Evolutionary conservation across 345 rosid species (phyloP), one percentile per base, ranked within the genome.

Genomic region (Clausena lansium): DNA sequence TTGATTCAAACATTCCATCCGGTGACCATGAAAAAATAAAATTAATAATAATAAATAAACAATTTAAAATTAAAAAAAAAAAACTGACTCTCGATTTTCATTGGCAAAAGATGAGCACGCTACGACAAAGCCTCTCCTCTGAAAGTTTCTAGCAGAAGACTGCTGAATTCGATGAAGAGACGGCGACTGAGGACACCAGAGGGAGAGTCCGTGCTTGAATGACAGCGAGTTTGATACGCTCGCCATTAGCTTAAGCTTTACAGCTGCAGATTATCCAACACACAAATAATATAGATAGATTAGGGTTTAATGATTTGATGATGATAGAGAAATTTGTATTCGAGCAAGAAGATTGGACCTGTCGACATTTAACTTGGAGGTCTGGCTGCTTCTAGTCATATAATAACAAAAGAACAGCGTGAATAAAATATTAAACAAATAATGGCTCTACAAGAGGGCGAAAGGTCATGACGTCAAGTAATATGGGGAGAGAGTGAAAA

Each of bases 1-100:
- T 64, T 33, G 39, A 73, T 57, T 58, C 76, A 20, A 28, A 35
- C 70, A 75, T 45, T 17, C 45, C 30, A 0, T 52, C 25, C 8
- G 27, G n/a, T 2, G 4, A 30, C 45, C 6, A 45, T 27, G 17
- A 45, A 32, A 28, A 63, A 45, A 11, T 10, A 65, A 50, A 0
- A 25, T 41, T 32, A 47, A 24, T 70, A 74, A 30, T 0, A 45
- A 3, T 30, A 30, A 30, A 30, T 30, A 30, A 30, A 30, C n/a
- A n/a, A n/a, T n/a, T n/a, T 7, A 65, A 45, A 17, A 70, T 36
- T 38, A 11, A 9, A 15, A 68, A n/a, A 22, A 25, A 17, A 7
- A 75, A 54, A 87, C 91, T 64, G 63, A 92, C 97, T 94, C 98
- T 81, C 97, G 89, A 83, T 93, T 93, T 69, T 93, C 95, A 71